phyloP scores from a whole-genome alignment of 768 basidiomycete species.

The Russula emetica region DNA sequence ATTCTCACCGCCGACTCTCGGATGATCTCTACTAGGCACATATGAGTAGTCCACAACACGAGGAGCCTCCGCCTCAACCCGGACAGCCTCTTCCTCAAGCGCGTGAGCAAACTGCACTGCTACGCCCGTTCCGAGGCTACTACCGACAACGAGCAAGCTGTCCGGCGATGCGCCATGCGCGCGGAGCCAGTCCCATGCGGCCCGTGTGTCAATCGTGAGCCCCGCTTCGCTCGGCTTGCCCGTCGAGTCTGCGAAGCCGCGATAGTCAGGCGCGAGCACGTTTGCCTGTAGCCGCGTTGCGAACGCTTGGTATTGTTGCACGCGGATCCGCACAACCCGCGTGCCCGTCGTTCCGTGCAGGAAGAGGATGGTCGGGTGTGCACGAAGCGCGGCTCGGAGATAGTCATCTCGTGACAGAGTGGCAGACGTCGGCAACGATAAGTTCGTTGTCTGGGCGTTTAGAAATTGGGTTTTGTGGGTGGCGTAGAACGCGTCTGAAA shows the following conservation, averaged over 20 bases:
- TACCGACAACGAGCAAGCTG: slow-evolving; percentile 73
- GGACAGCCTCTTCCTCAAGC: slow-evolving; percentile 33
- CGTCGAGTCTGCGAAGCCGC: slow-evolving; percentile 86
- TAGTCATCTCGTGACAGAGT: slow-evolving; percentile 34
- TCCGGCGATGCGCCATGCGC: slow-evolving; percentile 52
- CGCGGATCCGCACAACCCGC: slow-evolving; percentile 62
- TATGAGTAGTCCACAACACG: neutral
- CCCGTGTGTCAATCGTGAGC: slow-evolving; percentile 63
- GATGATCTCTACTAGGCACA: neutral
- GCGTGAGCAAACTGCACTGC: slow-evolving; percentile 41
- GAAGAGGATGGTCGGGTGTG: slow-evolving; percentile 73
- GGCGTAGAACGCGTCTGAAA: slow-evolving; percentile 59
- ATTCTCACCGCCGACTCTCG: neutral
- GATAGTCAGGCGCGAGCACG: slow-evolving; percentile 85
- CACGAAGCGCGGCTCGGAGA: slow-evolving; percentile 50
- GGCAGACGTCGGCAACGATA: slow-evolving; percentile 5
- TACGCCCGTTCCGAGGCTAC: slow-evolving; percentile 88
- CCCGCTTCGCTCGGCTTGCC: slow-evolving; percentile 76
- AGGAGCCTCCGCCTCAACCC: slow-evolving; percentile 31
- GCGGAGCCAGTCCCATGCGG: slow-evolving; percentile 78
- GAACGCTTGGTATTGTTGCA: slow-evolving; percentile 61
- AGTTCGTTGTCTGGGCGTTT: slow-evolving; percentile 37
- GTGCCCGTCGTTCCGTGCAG: slow-evolving; percentile 89
- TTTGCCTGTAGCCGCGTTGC: slow-evolving; percentile 65
- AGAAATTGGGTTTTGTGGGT: slow-evolving; percentile 33